Evolutionary conservation across 148 eudicot genomes (phyloP).

Genomic region (Camellia sinensis): DNA sequence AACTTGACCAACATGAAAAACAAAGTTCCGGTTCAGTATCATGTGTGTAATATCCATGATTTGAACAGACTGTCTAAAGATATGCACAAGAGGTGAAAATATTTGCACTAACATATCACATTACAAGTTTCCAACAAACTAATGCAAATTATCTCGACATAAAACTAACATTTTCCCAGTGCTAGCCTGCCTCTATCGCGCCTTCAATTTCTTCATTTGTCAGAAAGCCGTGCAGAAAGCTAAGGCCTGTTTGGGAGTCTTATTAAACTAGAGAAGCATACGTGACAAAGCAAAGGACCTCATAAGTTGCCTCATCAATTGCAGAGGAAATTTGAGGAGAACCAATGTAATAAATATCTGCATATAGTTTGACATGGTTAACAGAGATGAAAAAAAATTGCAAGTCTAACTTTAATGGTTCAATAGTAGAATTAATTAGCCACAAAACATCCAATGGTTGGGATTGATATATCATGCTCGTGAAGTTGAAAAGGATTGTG

Average conservation of each 20-base stretch:
- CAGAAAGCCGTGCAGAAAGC: conserved; percentile 2
- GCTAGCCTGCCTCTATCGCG: neutral
- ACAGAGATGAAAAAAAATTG: neutral
- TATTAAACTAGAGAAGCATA: conserved; percentile 2
- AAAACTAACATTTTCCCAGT: neutral
- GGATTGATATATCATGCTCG: neutral
- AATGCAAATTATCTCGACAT: neutral
- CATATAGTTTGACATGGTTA: neutral
- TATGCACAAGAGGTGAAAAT: neutral
- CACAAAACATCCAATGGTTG: neutral
- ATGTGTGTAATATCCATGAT: too few relatives aligned
- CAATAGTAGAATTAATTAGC: neutral
- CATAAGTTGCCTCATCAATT: neutral
- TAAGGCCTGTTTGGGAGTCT: neutral
- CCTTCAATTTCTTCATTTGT: neutral
- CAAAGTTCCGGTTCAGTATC: neutral
- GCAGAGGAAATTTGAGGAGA: neutral
- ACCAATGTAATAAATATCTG: neutral
- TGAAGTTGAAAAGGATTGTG: neutral
- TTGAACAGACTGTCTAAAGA: neutral
- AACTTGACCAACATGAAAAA: neutral
- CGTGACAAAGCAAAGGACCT: conserved; percentile 1
- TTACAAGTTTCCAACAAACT: neutral
- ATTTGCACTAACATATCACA: neutral
- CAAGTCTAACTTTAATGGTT: neutral